Base-by-base conservation (phyloP, 768 basidiomycete species). In the Collybia sordida region DNA sequence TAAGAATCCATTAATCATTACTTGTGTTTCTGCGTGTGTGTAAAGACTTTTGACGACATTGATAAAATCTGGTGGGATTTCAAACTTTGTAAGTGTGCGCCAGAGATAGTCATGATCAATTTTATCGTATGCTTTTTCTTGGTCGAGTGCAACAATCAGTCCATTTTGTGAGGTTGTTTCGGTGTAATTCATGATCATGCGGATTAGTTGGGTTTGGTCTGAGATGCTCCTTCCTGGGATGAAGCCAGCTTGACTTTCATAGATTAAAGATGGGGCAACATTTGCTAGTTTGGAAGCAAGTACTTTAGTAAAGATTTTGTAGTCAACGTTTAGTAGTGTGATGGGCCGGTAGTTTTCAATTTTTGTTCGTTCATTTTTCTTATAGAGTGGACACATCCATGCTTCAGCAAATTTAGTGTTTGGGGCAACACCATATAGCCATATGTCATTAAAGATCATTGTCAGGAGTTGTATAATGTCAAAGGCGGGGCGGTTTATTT, bases 321-420 rank as follows among this genome's bases (percentile, higher is more conserved):
- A 72, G 54, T 72, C 69, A 1, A 63, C 46, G 54, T 72, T 72
- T 4, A 70, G 59, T 0, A 74, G 54, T 0, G 68, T 72, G 0
- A 77, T 72, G 0, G 72, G 73, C 0, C 67, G 0, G 42, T 75
- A 74, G 51, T 71, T 73, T 14, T 31, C 59, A 0, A 73, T 70
- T 1, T 64, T 50, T 0, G 38, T 43, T 1, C 19, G 38, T 17
- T 72, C 68, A 3, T 63, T 66, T 37, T 77, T 77, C 28, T 78
- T 78, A 48, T 70, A 77, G 0, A 78, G 22, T 0, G 68, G 72
- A 60, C 70, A 69, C 61, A 72, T 65, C 68, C 65, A 68, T 0
- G 74, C 74, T 6, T 60, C 39, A 0, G 63, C 21, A 42, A 72
- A 78, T 0, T 18, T 1, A 0, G 59, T 51, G 0, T 8, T 2